Evolutionary conservation across 2,329 filamentous ascomycete genomes (phyloP).

Genomic region (Thielaviopsis populi): DNA sequence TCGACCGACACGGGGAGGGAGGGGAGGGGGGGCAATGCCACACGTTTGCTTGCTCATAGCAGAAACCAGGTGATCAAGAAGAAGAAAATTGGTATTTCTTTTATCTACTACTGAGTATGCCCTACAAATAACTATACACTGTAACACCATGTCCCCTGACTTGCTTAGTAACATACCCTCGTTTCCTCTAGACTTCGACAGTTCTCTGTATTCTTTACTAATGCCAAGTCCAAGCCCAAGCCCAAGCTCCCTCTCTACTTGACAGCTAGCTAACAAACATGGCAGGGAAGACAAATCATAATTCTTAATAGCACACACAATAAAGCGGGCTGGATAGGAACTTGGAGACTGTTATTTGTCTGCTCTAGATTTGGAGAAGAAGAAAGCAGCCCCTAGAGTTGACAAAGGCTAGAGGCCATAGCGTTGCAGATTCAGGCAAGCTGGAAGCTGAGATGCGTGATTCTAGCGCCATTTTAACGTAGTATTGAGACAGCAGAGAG

Average conservation of each 20-base stretch:
- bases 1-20: too few relatives aligned
- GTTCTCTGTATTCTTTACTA: background rate
- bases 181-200: background rate
- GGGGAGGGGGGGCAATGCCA: background rate
- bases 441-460: background rate
- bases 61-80: background rate
- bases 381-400: background rate
- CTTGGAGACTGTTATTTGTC: background rate
- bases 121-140: too few relatives aligned
- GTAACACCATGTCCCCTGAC: too few relatives aligned
- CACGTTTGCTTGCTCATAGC: background rate
- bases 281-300: background rate
- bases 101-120: too few relatives aligned
- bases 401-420: background rate
- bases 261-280: background rate
- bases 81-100: background rate
- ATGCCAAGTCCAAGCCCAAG: background rate
- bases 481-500: background rate
- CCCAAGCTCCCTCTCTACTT: background rate
- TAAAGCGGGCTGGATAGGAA: background rate
- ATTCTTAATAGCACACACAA: background rate
- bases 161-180: too few relatives aligned
- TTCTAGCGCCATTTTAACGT: background rate
- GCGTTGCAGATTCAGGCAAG: background rate
- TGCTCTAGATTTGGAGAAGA: background rate